Evolutionary conservation across 257 asterid species (phyloP), one percentile per base, ranked within the genome.

Genomic region (Penstemon eatonii): DNA sequence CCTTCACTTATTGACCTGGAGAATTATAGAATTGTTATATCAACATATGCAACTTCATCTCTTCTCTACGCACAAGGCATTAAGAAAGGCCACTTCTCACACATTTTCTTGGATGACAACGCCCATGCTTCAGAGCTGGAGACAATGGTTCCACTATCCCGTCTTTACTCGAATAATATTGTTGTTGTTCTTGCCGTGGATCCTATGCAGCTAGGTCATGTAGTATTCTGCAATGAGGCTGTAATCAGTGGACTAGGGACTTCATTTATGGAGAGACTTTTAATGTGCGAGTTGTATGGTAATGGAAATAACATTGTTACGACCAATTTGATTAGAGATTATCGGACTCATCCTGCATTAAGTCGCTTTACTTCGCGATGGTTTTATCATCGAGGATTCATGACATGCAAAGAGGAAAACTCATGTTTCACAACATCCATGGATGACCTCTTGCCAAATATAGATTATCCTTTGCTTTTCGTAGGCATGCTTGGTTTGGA

Each of bases 51-150:
- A 15, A 15, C 0, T 15, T 15, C 18, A 15, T 15, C 18, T 15
- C 18, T 15, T 15, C 18, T 15, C 18, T 15, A 15, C 18, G 18
- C 18, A 15, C 18, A 15, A 15, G 18, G 18, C 18, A 15, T 15
- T 15, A 15, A 15, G 18, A 15, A 15, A 15, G 18, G 18, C 18
- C 18, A 15, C 18, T 15, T 15, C 18, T 15, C 18, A 15, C 18
- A 15, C 18, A 15, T 15, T 68, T 87, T 94, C 90, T 82, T 94
- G 82, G 99, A 94, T 60, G 99, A 94, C 81, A 97, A 97, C 4
- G 99, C 92, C 44, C 97, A 94, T 72, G 96, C 97, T 76, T 89
- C 96, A 3, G 97, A 94, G 86, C 99, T 97, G 4, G 99, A 94
- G 57, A 79, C 96, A 55, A 82, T 94, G 99, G 83, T 94, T 67